phyloP scores from a whole-genome alignment of 345 rosid species.

The Eucalyptus leucophloia region DNA sequence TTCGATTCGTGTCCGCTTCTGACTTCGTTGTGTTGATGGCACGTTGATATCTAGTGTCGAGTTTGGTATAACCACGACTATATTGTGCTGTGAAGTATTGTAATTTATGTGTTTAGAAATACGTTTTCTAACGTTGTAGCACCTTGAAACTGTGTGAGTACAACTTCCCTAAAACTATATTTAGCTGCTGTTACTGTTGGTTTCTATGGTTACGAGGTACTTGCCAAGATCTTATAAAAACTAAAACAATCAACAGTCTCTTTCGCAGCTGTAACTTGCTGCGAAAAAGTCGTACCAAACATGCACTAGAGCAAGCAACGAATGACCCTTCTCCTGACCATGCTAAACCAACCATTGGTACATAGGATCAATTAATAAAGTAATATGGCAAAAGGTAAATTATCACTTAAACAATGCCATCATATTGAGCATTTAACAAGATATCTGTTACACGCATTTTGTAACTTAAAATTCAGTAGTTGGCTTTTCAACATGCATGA shows the following conservation, averaged over 20 bases:
- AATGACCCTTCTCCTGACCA: neutral
- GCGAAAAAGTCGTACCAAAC: neutral
- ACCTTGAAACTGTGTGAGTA: neutral
- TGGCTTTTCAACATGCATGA: neutral
- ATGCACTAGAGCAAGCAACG: neutral
- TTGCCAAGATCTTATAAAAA: neutral
- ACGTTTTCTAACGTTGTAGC: neutral
- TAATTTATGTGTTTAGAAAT: neutral
- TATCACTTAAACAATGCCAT: neutral
- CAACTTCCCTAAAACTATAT: neutral
- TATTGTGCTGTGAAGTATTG: neutral
- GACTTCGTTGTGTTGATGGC: neutral
- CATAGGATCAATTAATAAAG: neutral
- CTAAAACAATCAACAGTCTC: neutral
- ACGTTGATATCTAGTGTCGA: neutral
- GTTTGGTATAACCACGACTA: neutral
- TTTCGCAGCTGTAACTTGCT: neutral
- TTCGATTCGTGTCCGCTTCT: neutral
- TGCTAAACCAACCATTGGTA: neutral
- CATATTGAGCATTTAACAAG: neutral
- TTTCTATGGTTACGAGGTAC: neutral
- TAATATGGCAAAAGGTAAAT: neutral
- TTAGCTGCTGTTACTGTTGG: neutral
- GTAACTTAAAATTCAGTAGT: neutral
- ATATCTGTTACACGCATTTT: neutral